A percentile compares a stretch with the other conserved stretches of the same genome.
Evolutionary conservation across 2,329 filamentous ascomycete genomes (phyloP).

Genomic region (Fusarium torulosum): DNA sequence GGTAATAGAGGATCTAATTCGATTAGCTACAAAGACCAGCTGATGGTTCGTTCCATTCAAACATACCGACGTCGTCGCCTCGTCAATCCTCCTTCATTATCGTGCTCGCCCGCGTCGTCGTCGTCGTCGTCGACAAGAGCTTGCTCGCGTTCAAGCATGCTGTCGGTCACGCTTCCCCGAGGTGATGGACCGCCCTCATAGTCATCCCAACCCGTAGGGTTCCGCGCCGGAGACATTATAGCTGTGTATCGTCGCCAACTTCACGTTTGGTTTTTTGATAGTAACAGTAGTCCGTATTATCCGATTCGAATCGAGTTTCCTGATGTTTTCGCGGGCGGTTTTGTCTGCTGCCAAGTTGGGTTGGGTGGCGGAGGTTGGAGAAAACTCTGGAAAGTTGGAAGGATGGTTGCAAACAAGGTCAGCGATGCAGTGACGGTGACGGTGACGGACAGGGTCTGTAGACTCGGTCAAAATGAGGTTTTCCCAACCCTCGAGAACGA

Average conservation of each 20-base stretch:
- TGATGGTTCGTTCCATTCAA: neutral
- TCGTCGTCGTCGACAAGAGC: conserved; percentile 59
- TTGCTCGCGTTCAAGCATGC: conserved; percentile 60
- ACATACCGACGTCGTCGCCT: conserved; percentile 52
- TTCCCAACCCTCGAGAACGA: conserved; percentile 6
- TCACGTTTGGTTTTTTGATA: conserved; percentile 6
- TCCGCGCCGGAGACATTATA: conserved; percentile 51
- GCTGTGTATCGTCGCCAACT: conserved; percentile 21
- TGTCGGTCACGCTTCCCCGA: conserved; percentile 58
- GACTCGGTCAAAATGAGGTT: conserved; percentile 16
- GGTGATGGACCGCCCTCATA: conserved; percentile 60
- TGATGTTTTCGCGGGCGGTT: conserved; percentile 1
- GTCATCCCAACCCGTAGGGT: conserved; percentile 61
- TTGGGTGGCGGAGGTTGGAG: conserved; percentile 31
- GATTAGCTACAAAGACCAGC: conserved; percentile 8
- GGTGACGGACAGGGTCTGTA: conserved; percentile 23
- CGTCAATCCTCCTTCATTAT: conserved; percentile 41
- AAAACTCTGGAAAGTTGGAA: conserved; percentile 36
- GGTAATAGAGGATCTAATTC: conserved; percentile 68
- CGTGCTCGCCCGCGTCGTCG: conserved; percentile 52
- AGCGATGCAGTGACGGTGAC: conserved; percentile 24
- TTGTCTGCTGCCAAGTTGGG: conserved; percentile 18
- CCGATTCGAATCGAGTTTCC: neutral
- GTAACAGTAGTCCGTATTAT: neutral
- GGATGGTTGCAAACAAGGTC: conserved; percentile 27